Evolutionary conservation across 805 yeast species (phyloP), one percentile per base, ranked within the genome.

Genomic region (Wickerhamia fluorescens): DNA sequence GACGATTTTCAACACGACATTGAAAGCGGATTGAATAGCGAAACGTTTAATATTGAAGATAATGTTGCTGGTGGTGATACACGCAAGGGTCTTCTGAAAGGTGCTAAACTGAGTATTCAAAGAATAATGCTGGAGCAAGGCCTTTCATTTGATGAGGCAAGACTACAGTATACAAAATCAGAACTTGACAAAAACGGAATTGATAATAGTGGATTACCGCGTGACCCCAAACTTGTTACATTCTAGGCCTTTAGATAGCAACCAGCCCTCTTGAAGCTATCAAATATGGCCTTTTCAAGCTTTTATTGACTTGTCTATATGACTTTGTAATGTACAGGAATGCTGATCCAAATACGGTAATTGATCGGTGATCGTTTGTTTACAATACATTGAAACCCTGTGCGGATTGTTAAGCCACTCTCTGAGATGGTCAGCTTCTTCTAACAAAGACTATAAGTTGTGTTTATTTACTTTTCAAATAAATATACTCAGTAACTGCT

Each of bases 131-230:
- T 60, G 5, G 44, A 49, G 5, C 54, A 68, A 28, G 48, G 59
- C 20, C 37, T 80, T 16, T 44, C 70, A 1, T 83, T 83, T 47
- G 94, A 83, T 48, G 73, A 73, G 23, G 94, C 94, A 1, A 60
- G 94, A 36, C 49, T 71, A 3, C 44, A 62, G 30, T 77, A 69
- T 44, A 67, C 73, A 4, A 61, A 57, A 29, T 38, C 49, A 10
- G 55, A 56, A 37, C 62, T 83, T 47, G 56, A 59, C 1, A 49
- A 17, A 23, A 37, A 38, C 24, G 35, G 39, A 10, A 38, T 48
- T 8, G 46, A 35, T 9, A 33, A 30, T 2, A 32, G 35, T 17
- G 51, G 51, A 3, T 19, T 45, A 8, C 51, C 51, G 2, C 21
- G 30, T 10, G 51, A 46, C 22, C 42, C 48, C 9, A 34, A 34